Evolutionary conservation across 768 basidiomycete species (phyloP).

Genomic region (Rubroboletus pulcherrimus): DNA sequence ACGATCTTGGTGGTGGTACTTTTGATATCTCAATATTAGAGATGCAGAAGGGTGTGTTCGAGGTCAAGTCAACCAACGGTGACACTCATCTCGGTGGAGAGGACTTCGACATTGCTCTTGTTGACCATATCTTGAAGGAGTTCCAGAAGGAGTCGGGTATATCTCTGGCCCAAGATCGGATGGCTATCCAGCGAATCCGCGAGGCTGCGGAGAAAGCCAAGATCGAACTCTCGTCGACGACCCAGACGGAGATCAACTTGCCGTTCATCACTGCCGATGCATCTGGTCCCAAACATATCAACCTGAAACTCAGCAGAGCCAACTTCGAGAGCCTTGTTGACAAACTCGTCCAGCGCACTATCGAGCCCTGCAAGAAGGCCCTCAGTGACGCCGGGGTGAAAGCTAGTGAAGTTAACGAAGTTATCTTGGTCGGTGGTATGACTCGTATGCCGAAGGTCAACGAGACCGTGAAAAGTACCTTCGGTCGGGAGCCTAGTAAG

Average conservation of each 20-base stretch:
- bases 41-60: conserved; percentile 99
- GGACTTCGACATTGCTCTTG: conserved; percentile 91
- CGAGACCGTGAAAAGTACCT: conserved; percentile 83
- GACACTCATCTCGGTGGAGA: conserved; percentile 98
- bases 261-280: conserved; percentile 98
- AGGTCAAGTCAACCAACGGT: conserved; percentile 99
- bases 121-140: conserved; percentile 79
- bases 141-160: conserved; percentile 93
- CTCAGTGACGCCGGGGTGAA: conserved; percentile 91
- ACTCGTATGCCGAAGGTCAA: conserved; percentile 94
- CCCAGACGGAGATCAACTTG: conserved; percentile 95
- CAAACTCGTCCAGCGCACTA: conserved; percentile 79
- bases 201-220: conserved; percentile 99
- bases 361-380: conserved; percentile 98
- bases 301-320: conserved; percentile 81
- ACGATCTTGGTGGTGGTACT: conserved; percentile 97
- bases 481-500: conserved; percentile 96
- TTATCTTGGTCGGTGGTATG: conserved; percentile 99
- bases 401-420: conserved; percentile 89
- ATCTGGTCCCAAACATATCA: conserved; percentile 95
- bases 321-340: conserved; percentile 87
- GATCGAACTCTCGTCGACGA: conserved; percentile 92
- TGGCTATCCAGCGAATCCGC: conserved; percentile 98
- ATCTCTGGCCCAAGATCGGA: conserved; percentile 79
- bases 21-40: conserved; percentile 99